Evolutionary conservation across 495 filamentous ascomycete species (phyloP).

Genomic region (Patellaria atrata): DNA sequence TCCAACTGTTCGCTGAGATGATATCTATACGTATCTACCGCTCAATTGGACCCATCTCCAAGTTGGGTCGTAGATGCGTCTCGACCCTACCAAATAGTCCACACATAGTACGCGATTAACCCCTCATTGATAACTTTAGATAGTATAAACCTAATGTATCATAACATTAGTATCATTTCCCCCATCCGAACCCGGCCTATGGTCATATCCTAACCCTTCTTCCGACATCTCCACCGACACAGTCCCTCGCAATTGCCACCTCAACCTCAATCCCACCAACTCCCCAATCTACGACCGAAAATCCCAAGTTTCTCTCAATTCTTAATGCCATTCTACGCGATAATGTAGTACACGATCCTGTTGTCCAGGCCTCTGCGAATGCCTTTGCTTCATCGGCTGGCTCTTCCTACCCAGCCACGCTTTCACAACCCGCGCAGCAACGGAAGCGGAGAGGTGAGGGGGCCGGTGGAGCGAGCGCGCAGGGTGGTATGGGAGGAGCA

Average conservation of each 20-base stretch:
- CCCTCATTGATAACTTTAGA: not conserved
- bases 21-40: too few species aligned
- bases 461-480: conserved; percentile 61
- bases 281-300: conserved; percentile 60
- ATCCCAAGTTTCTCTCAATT: conserved; percentile 58
- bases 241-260: conserved; percentile 58
- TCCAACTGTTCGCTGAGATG: too few species aligned
- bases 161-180: conserved; percentile 54
- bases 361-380: conserved; percentile 58
- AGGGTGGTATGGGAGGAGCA: conserved; percentile 71
- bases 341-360: conserved; percentile 58
- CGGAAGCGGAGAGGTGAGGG: conserved; percentile 28
- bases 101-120: conserved; percentile 28
- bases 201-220: conserved; percentile 58
- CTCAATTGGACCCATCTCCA: too few species aligned
- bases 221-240: conserved; percentile 53
- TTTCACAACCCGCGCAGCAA: conserved; percentile 10
- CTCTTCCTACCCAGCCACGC: conserved; percentile 10
- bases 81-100: conserved; percentile 19
- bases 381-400: conserved; percentile 69
- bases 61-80: too few species aligned
- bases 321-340: conserved; percentile 57
- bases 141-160: conserved; percentile 14
- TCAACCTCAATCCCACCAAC: conserved; percentile 61
- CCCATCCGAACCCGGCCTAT: conserved; percentile 30